These are phyloP conservation scores for Penicillium sp. DNA, from an alignment of 2,329 filamentous ascomycete species.

Conservation along the genomic window DNA sequence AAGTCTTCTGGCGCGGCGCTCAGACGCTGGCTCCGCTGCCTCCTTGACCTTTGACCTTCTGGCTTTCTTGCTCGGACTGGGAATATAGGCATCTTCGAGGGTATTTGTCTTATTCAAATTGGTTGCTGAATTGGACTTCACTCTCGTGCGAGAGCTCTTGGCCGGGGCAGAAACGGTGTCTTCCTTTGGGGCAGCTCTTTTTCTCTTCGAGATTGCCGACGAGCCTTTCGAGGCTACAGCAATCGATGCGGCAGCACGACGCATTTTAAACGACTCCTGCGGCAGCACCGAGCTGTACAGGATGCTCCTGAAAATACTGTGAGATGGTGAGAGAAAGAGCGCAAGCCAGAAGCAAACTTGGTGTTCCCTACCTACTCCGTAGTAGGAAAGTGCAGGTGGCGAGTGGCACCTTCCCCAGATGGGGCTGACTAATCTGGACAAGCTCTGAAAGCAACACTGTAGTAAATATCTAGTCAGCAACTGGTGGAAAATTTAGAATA, in stretches of 20 bases:
- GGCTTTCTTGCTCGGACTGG: conserved; percentile 16
- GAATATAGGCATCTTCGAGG: conserved; percentile 22
- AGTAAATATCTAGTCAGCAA: background rate
- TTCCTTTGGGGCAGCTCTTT: conserved; percentile 10
- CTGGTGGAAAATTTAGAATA: background rate
- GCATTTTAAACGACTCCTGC: background rate
- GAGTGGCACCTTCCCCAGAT: background rate
- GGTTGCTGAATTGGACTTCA: background rate
- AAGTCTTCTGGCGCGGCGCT: conserved; percentile 48
- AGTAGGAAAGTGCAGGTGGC: background rate
- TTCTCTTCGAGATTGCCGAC: conserved; percentile 20
- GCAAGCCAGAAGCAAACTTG: background rate
- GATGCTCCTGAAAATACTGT: background rate
- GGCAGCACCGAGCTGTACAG: background rate
- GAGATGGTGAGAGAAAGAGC: background rate
- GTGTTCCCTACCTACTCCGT: background rate
- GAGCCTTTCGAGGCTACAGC: background rate
- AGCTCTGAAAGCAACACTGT: background rate
- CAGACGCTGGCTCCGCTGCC: conserved; percentile 24
- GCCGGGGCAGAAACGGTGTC: background rate
- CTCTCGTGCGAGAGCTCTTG: conserved; percentile 16
- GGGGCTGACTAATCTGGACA: background rate
- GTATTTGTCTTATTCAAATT: conserved; percentile 13
- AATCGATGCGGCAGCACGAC: background rate
- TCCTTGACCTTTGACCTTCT: conserved; percentile 19